phyloP scores from a whole-genome alignment of 495 filamentous ascomycete species.

The Lentithecium fluviatile region DNA sequence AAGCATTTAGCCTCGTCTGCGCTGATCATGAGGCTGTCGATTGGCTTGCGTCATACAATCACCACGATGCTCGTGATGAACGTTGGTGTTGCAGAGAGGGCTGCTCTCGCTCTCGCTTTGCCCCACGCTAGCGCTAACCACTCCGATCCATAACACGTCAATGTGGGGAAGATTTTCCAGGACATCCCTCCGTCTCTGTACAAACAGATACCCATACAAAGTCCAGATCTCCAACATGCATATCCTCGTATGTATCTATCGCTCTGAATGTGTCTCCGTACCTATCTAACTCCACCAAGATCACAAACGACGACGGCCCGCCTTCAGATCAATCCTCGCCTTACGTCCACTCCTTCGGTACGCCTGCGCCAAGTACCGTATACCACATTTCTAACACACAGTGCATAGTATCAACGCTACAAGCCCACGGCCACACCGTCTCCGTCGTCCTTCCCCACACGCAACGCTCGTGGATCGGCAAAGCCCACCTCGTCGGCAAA shows the following conservation, averaged over 20 bases:
- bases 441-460: conserved; percentile 87
- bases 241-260: conserved; percentile 25
- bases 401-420: conserved; percentile 74
- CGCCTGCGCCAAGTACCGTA: conserved; percentile 68
- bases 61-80: no score
- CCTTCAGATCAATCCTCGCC: conserved; percentile 88
- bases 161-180: neutral
- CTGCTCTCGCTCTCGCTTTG: neutral
- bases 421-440: conserved; percentile 74
- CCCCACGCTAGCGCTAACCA: neutral
- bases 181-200: neutral
- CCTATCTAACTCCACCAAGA: conserved; percentile 44
- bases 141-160: neutral
- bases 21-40: no score
- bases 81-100: no score
- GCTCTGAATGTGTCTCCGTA: neutral
- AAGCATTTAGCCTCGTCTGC: no score
- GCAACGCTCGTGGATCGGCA: conserved; percentile 96
- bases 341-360: conserved; percentile 84
- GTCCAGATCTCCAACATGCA: conserved; percentile 24
- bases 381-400: conserved; percentile 88
- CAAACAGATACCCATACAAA: neutral
- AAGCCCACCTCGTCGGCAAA: conserved; percentile 88
- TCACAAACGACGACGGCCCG: conserved; percentile 93
- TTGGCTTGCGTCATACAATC: no score